phyloP scores from a whole-genome alignment of 2,329 filamentous ascomycete species.

The Calcarisporium arbuscula region DNA sequence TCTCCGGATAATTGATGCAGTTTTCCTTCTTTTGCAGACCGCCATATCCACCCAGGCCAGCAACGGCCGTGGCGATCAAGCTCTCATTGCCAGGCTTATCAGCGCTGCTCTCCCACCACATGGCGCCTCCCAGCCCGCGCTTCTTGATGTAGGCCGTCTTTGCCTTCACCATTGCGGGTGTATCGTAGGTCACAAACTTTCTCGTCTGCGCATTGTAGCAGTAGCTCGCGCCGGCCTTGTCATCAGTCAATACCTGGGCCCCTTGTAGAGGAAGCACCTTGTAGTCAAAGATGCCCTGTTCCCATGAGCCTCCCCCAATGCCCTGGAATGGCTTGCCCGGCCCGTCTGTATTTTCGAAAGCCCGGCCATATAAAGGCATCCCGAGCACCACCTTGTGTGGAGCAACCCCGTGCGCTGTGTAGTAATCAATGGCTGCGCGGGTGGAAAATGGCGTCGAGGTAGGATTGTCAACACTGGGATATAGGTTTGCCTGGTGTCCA shows the following conservation, averaged over 20 bases:
- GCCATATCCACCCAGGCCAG: slow-evolving; percentile 46
- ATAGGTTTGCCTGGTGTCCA: slow-evolving; percentile 79
- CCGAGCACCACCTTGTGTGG: slow-evolving; percentile 75
- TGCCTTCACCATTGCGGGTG: slow-evolving; percentile 53
- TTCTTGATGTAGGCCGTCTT: slow-evolving; percentile 69
- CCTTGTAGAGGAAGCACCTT: slow-evolving; percentile 71
- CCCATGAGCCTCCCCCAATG: slow-evolving; percentile 75
- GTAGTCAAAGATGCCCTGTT: slow-evolving; percentile 81
- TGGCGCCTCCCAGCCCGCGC: slow-evolving; percentile 71
- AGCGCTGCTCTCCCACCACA: slow-evolving; percentile 94
- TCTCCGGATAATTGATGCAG: slow-evolving; percentile 56
- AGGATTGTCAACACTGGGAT: slow-evolving; percentile 49
- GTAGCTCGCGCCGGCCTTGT: slow-evolving; percentile 63
- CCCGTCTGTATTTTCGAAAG: slow-evolving; percentile 74
- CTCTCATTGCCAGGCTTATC: slow-evolving; percentile 63
- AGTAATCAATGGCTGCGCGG: slow-evolving; percentile 61
- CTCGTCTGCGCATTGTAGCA: slow-evolving; percentile 60
- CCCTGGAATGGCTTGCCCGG: slow-evolving; percentile 64
- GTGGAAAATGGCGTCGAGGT: slow-evolving; percentile 73
- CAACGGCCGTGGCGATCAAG: slow-evolving; percentile 60
- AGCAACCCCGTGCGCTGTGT: slow-evolving; percentile 58
- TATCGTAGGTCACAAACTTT: slow-evolving; percentile 77
- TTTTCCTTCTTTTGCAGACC: slow-evolving; percentile 49
- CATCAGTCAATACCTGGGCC: slow-evolving; percentile 58
- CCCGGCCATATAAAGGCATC: slow-evolving; percentile 87